phyloP scores from a whole-genome alignment of 176 grass and related monocot species.

The Poa pratensis region DNA sequence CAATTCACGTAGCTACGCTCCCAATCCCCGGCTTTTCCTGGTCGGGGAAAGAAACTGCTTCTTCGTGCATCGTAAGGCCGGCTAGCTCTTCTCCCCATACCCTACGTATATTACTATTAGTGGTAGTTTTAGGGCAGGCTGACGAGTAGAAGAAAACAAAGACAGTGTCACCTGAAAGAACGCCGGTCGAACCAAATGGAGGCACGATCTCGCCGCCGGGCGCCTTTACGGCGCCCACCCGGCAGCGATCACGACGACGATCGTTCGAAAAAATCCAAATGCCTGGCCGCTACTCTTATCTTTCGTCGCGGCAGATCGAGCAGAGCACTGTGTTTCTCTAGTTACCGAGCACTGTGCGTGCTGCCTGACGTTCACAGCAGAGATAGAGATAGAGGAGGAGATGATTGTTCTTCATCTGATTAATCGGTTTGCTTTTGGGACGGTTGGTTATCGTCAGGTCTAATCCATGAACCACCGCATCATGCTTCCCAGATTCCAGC shows the following conservation, averaged over 20 bases:
- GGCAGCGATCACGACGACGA: not conserved
- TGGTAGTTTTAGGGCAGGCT: not conserved
- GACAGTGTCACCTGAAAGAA: slow-evolving; percentile 12
- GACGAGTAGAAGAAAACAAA: slow-evolving; percentile 7
- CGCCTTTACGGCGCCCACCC: slow-evolving; percentile 40
- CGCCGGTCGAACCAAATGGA: slow-evolving; percentile 39
- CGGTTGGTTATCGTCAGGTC: slow-evolving; percentile 15
- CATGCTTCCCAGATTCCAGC: slow-evolving; percentile 41
- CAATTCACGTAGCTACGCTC: not conserved
- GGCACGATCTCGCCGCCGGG: slow-evolving; percentile 9
- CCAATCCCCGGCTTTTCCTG: slow-evolving; percentile 32
- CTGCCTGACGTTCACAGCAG: not conserved
- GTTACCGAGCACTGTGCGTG: not conserved
- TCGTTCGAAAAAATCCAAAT: not conserved
- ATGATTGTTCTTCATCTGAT: not conserved
- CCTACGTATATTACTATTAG: not conserved
- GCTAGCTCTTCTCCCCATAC: not conserved
- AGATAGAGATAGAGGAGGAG: not conserved
- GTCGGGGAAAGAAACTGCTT: not conserved
- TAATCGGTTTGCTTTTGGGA: not conserved
- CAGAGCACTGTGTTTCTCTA: too few species aligned
- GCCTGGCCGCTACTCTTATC: too few species aligned
- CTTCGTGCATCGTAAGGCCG: not conserved
- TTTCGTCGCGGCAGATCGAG: too few species aligned
- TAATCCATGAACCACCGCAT: slow-evolving; percentile 19